Evolutionary conservation across 148 eudicot species (phyloP).

Genomic region (Arctostaphylos glauca): DNA sequence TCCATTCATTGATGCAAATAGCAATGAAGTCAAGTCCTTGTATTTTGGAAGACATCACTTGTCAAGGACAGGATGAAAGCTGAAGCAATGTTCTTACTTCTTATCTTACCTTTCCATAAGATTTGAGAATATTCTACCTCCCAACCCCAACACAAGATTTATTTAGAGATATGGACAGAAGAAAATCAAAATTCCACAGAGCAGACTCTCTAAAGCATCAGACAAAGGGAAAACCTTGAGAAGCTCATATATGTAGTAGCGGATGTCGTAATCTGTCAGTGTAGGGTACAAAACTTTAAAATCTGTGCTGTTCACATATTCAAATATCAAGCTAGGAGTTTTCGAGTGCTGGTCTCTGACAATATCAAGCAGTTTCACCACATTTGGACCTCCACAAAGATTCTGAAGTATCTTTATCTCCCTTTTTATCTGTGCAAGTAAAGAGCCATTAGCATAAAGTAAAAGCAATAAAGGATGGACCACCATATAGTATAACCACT

Average conservation of each 20-base stretch:
- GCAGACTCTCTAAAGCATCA: background rate
- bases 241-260: constrained; percentile 45
- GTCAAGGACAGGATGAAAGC: background rate
- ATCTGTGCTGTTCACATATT: constrained; percentile 43
- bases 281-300: constrained; percentile 45
- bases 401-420: constrained; percentile 46
- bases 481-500: background rate
- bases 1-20: background rate
- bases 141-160: constrained; percentile 1
- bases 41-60: background rate
- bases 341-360: constrained; percentile 47
- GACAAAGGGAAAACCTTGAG: constrained; percentile 28
- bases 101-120: background rate
- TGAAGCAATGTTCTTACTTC: background rate
- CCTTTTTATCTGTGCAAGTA: constrained; percentile 34
- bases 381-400: constrained; percentile 40
- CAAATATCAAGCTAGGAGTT: constrained; percentile 44
- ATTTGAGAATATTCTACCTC: background rate
- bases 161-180: background rate
- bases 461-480: background rate
- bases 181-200: background rate
- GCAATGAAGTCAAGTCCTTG: background rate
- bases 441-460: background rate
- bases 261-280: constrained; percentile 41
- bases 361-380: constrained; percentile 39